Base-by-base conservation (phyloP, 257 asterid genomes). In the Solanum medicagineum region DNA sequence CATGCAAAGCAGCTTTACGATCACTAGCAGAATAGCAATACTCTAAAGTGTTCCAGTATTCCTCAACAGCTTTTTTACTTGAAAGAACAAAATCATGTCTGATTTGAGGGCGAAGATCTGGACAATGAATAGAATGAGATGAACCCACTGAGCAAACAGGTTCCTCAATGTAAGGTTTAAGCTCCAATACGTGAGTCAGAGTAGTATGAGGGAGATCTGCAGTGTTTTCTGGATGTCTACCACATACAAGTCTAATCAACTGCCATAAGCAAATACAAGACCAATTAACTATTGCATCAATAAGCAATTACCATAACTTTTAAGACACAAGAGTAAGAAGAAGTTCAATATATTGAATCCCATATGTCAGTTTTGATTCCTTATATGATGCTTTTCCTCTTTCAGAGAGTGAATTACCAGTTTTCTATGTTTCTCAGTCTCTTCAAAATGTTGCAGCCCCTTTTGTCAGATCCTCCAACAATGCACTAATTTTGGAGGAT, bases 71-170 rank as follows among this genome's bases (percentile, higher is more conserved):
- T 86, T 88, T 92, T 90, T 87, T 92, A 88, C 91, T 92, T 24
- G 94, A 93, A 86, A 96, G 98, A 91, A 95, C 92, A 88, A 96
- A 96, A 88, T 96, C 99, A 88, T 96, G 97, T 87, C 99, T 92
- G 82, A 91, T 84, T 90, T 93, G 97, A 85, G 99, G 99, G 82
- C 99, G 99, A 86, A 95, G 93, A 90, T 96, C 98, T 55, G 93
- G 90, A 60, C 83, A 91, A 87, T 81, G 82, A 79, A 86, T 88
- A 85, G 91, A 89, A 82, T 90, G 84, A 85, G 97, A 88, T 60
- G 88, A 80, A 84, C 90, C 87, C 84, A 85, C 81, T 73, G 81
- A 29, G 85, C 93, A 87, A 85, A 89, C 94, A 86, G 99, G 99
- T 91, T 95, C 99, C 91, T 95, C 99, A 26, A 95, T 92, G 89